Percentiles rank a stretch among this genome's conserved stretches.
These are phyloP conservation scores for Plasmopara halstedii DNA, from an alignment of 352 stramenopile species.

Conservation along the genomic window DNA sequence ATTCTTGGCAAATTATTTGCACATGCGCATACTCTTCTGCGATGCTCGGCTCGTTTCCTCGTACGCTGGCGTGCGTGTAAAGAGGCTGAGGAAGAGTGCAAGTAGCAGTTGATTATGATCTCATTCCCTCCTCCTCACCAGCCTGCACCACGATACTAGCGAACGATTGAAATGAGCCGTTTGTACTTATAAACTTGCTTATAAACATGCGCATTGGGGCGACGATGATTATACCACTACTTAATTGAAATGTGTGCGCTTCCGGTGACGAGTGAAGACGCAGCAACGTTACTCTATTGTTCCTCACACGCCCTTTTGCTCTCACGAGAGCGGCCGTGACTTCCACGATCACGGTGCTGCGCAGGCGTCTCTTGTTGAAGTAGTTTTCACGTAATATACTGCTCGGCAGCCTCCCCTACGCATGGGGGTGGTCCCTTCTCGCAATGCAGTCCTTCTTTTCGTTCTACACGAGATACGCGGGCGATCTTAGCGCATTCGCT, in stretches of 20 bases:
- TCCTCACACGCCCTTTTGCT: slow-evolving; percentile 25
- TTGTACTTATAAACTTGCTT: slow-evolving; percentile 45
- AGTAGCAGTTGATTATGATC: not conserved
- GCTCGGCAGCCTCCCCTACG: slow-evolving; percentile 22
- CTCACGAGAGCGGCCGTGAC: slow-evolving; percentile 8
- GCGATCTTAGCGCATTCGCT: slow-evolving; percentile 19
- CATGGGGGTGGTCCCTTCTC: slow-evolving; percentile 16
- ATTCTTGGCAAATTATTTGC: slow-evolving; percentile 29
- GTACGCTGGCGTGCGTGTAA: slow-evolving; percentile 2
- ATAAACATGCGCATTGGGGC: slow-evolving; percentile 33
- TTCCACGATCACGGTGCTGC: slow-evolving; percentile 24
- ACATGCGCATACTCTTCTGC: slow-evolving; percentile 23
- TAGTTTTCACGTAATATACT: slow-evolving; percentile 41
- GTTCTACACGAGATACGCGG: slow-evolving; percentile 27
- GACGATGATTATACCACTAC: slow-evolving; percentile 34
- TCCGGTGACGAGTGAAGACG: slow-evolving; percentile 25
- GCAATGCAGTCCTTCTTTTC: slow-evolving; percentile 31
- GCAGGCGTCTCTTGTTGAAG: slow-evolving; percentile 25
- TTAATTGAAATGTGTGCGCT: slow-evolving; percentile 31
- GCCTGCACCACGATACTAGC: slow-evolving; percentile 5
- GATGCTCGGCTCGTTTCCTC: slow-evolving; percentile 15
- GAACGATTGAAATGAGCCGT: slow-evolving; percentile 28
- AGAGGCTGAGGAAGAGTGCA: not conserved
- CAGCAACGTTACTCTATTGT: slow-evolving; percentile 31
- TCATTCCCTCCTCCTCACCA: slow-evolving; percentile 4